These are phyloP conservation scores for Pythium phragmiticola DNA, from an alignment of 352 stramenopile species.

Conservation along the genomic window DNA sequence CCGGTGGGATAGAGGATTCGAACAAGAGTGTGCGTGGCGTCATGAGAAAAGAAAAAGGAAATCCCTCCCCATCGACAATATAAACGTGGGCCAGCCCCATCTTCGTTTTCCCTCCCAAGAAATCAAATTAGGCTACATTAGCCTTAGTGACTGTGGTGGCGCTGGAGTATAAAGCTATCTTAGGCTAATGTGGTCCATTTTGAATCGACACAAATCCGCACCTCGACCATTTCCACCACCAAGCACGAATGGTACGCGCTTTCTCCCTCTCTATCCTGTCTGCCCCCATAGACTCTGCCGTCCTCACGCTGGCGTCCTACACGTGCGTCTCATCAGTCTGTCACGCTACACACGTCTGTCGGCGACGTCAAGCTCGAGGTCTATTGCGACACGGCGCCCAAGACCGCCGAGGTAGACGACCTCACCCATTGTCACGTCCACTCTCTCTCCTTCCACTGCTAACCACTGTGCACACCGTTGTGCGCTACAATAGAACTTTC, in stretches of 20 bases:
- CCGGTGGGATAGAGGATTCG: neutral
- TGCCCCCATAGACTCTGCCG: neutral
- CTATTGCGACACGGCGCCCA: slow-evolving; percentile 92
- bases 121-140: neutral
- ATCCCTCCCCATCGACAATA: slow-evolving; percentile 3
- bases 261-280: too few relatives aligned
- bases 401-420: slow-evolving; percentile 67
- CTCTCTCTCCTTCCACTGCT: neutral
- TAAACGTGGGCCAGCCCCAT: slow-evolving; percentile 9
- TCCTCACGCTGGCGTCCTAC: slow-evolving; percentile 9
- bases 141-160: neutral
- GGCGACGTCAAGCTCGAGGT: slow-evolving; percentile 97
- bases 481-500: slow-evolving; percentile 89
- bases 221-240: neutral
- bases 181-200: neutral
- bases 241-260: slow-evolving; percentile 4
- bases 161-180: neutral
- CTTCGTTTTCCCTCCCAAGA: neutral
- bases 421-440: neutral
- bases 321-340: slow-evolving; percentile 49
- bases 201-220: slow-evolving; percentile 1
- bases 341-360: slow-evolving; percentile 94
- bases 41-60: slow-evolving; percentile 10
- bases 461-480: neutral
- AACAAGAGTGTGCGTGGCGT: slow-evolving; percentile 1